A percentile compares a stretch with the other conserved stretches of the same genome.
Evolutionary conservation across 805 yeast species (phyloP).

Genomic region (Saccharomycopsis microspora): DNA sequence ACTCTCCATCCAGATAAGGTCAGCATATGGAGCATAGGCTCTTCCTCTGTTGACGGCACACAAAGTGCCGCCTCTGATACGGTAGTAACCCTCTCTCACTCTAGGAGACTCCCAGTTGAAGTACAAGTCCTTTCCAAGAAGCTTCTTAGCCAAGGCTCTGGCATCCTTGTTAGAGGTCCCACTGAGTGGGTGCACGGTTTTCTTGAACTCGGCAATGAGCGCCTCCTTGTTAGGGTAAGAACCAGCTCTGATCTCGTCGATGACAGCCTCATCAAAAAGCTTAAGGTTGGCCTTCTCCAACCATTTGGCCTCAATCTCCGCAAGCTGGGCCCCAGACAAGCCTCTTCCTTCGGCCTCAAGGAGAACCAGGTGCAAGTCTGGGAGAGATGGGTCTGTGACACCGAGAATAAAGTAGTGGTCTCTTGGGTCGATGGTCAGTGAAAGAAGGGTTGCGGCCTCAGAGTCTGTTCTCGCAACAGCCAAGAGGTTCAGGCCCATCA

Average conservation of each 20-base stretch:
- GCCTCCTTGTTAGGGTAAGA: constrained; percentile 46
- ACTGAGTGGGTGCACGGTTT: constrained; percentile 63
- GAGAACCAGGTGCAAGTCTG: constrained; percentile 67
- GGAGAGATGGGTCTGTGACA: constrained; percentile 73
- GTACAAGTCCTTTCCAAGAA: constrained; percentile 58
- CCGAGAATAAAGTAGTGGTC: constrained; percentile 92
- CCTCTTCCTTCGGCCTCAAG: constrained; percentile 73
- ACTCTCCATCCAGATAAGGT: constrained; percentile 97
- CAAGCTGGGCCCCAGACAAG: constrained; percentile 57
- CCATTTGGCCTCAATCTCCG: constrained; percentile 75
- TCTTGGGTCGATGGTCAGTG: constrained; percentile 88
- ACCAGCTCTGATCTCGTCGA: constrained; percentile 64
- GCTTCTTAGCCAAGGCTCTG: constrained; percentile 56
- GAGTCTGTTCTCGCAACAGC: constrained; percentile 95
- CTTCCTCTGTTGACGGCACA: constrained; percentile 96
- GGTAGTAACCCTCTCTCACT: constrained; percentile 94
- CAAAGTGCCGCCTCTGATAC: constrained; percentile 92
- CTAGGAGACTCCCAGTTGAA: constrained; percentile 95
- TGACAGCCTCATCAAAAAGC: constrained; percentile 84
- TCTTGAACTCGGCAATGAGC: constrained; percentile 53
- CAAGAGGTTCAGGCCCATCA: constrained; percentile 75
- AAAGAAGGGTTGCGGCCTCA: constrained; percentile 91
- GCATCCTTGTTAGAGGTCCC: constrained; percentile 74
- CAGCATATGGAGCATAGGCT: constrained; percentile 90
- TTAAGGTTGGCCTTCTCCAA: constrained; percentile 68